These are phyloP conservation scores for Vigna unguiculata DNA, from an alignment of 306 rosid genomes.

Conservation along the genomic window DNA sequence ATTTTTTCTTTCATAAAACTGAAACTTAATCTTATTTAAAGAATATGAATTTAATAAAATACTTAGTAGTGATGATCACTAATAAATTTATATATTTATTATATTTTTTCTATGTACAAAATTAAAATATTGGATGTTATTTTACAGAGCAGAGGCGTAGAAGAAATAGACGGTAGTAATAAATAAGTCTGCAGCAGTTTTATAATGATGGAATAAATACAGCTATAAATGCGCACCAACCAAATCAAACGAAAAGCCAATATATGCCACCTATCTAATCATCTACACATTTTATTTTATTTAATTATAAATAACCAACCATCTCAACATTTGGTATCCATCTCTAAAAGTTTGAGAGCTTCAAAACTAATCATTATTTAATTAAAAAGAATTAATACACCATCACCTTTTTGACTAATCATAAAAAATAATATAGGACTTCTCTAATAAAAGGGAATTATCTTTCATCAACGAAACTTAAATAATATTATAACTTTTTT, in stretches of 20 bases:
- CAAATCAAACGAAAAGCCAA: constrained; percentile 11
- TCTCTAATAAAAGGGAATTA: not conserved
- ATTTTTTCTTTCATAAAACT: too few species aligned
- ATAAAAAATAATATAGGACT: not conserved
- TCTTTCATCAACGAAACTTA: not conserved
- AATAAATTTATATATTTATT: too few species aligned
- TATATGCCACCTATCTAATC: constrained; percentile 6
- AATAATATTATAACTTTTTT: too few species aligned
- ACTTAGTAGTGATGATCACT: too few species aligned
- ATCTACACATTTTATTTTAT: not conserved
- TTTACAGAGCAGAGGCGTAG: too few species aligned
- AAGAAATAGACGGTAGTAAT: too few species aligned
- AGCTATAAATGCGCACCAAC: not conserved
- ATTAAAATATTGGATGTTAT: too few species aligned
- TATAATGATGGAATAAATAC: not conserved
- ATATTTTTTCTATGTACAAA: too few species aligned
- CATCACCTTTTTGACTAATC: not conserved
- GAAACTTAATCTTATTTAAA: too few species aligned
- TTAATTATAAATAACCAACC: not conserved
- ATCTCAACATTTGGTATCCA: not conserved
- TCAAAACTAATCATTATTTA: not conserved
- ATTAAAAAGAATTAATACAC: not conserved
- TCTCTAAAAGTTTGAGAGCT: not conserved
- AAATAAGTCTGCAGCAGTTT: not conserved
- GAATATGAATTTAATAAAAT: too few species aligned